A percentile compares a stretch with the other conserved stretches of the same genome.
Evolutionary conservation across 441 rosid species (phyloP).

Genomic region (Lepidium campestre): DNA sequence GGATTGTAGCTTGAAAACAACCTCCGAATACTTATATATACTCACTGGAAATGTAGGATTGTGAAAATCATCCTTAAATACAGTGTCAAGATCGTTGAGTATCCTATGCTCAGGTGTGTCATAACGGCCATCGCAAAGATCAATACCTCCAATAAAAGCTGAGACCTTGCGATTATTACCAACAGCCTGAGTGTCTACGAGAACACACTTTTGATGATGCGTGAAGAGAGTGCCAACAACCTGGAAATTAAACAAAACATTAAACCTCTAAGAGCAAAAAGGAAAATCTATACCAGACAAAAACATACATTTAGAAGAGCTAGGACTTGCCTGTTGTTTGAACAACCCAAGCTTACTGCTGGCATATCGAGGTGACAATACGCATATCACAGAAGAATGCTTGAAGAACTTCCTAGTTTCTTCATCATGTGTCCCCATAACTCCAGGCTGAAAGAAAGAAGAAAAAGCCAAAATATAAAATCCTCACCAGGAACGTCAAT

Average conservation of each 20-base stretch:
- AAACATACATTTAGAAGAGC: neutral
- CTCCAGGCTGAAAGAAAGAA: conserved; percentile 52
- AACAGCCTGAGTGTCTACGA: conserved; percentile 78
- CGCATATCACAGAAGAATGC: conserved; percentile 82
- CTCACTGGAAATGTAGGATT: conserved; percentile 86
- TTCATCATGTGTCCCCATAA: conserved; percentile 89
- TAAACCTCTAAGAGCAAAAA: neutral
- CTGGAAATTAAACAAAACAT: conserved; percentile 36
- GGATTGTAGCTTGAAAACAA: neutral
- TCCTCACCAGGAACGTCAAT: neutral
- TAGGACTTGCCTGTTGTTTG: conserved; percentile 65
- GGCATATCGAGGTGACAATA: conserved; percentile 75
- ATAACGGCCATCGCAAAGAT: conserved; percentile 91
- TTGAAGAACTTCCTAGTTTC: conserved; percentile 73
- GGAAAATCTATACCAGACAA: neutral
- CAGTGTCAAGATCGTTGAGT: conserved; percentile 59
- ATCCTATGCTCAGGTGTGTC: conserved; percentile 89
- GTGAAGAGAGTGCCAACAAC: conserved; percentile 84
- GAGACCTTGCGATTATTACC: conserved; percentile 76
- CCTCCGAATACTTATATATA: conserved; percentile 9
- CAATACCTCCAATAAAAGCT: conserved; percentile 89
- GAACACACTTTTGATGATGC: conserved; percentile 88
- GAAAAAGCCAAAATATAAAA: neutral
- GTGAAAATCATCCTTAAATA: conserved; percentile 75
- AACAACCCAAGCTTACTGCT: conserved; percentile 69